phyloP scores from a whole-genome alignment of 2,329 filamentous ascomycete species.

The Daldinia sp. region DNA sequence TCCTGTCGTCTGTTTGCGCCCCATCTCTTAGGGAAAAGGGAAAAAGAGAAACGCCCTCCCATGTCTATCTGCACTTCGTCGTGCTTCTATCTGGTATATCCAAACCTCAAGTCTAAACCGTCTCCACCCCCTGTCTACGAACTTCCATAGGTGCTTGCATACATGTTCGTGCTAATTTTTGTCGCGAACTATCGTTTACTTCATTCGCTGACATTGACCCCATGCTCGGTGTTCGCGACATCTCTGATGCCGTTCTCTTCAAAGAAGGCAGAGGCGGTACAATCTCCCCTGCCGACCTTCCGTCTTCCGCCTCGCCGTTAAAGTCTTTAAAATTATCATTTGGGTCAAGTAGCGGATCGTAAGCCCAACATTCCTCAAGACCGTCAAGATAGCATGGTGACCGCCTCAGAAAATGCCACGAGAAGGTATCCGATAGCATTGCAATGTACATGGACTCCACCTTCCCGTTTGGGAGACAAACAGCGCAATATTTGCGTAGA shows the following conservation, averaged over 20 bases:
- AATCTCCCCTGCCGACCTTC: constrained; percentile 59
- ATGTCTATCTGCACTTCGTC: constrained; percentile 29
- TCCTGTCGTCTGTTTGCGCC: constrained; percentile 18
- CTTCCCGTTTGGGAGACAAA: constrained; percentile 61
- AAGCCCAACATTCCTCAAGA: constrained; percentile 63
- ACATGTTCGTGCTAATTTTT: constrained; percentile 53
- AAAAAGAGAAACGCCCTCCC: constrained; percentile 19
- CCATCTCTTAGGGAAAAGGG: not conserved
- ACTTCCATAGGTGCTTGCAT: constrained; percentile 52
- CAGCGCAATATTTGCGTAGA: constrained; percentile 62
- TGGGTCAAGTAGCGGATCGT: constrained; percentile 60
- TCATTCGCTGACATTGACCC: constrained; percentile 48
- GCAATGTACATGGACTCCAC: constrained; percentile 68
- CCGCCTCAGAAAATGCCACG: constrained; percentile 61
- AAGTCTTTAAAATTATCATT: constrained; percentile 49
- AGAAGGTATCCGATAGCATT: constrained; percentile 62
- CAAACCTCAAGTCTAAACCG: constrained; percentile 46
- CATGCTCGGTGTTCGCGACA: constrained; percentile 58
- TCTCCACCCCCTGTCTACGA: constrained; percentile 50
- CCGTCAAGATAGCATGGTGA: constrained; percentile 60
- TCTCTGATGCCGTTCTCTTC: constrained; percentile 63
- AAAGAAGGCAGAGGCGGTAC: constrained; percentile 51
- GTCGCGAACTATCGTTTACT: constrained; percentile 46
- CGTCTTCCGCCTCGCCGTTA: constrained; percentile 48
- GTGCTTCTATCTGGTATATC: constrained; percentile 35